phyloP scores from a whole-genome alignment of 2,329 filamentous ascomycete genomes.

The Helotiales sp. region DNA sequence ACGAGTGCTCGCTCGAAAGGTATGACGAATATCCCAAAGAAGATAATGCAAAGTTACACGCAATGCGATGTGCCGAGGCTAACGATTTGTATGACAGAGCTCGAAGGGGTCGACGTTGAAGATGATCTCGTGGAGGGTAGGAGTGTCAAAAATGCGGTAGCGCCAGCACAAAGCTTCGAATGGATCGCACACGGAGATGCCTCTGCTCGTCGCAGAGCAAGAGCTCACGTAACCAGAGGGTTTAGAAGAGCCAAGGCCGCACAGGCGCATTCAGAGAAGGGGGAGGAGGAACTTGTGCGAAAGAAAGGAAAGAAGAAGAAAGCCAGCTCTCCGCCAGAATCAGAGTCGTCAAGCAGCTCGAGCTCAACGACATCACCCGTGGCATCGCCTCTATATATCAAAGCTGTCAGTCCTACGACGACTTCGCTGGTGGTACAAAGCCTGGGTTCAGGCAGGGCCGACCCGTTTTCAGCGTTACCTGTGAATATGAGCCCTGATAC shows the following conservation, averaged over 20 bases:
- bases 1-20: neutral
- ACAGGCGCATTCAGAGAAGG: constrained; percentile 6
- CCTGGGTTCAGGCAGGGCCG: neutral
- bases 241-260: constrained; percentile 16
- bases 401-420: neutral
- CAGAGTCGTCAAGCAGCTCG: neutral
- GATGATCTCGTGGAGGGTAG: neutral
- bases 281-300: neutral
- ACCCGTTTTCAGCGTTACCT: constrained; percentile 11
- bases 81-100: neutral
- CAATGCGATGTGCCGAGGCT: neutral
- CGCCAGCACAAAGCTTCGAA: constrained; percentile 9
- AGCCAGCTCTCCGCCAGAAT: neutral
- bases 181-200: constrained; percentile 18
- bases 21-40: neutral
- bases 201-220: constrained; percentile 6
- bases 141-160: neutral
- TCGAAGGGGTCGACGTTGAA: neutral
- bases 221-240: constrained; percentile 18
- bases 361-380: neutral
- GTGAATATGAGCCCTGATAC: constrained; percentile 2
- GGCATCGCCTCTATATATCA: neutral
- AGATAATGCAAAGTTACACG: neutral
- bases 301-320: neutral
- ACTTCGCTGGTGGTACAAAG: neutral